phyloP scores from a whole-genome alignment of 352 stramenopile species.

The Phytopythium litorale region DNA sequence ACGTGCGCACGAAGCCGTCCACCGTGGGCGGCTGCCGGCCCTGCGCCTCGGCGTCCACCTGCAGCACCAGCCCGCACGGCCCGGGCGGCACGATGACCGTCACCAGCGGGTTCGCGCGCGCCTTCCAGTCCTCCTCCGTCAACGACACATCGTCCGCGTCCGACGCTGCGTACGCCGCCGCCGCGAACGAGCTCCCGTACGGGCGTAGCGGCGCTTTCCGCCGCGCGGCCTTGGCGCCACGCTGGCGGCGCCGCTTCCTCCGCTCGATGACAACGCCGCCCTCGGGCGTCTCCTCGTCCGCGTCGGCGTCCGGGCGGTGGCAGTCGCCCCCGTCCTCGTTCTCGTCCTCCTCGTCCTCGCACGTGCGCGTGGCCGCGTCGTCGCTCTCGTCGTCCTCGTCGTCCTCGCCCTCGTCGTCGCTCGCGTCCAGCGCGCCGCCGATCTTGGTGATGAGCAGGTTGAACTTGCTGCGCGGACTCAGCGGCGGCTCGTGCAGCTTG shows the following conservation, averaged over 20 bases:
- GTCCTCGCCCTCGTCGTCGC: background rate
- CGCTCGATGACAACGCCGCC: conserved; percentile 1
- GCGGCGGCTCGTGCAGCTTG: conserved; percentile 65
- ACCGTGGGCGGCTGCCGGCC: conserved; percentile 39
- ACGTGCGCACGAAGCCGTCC: conserved; percentile 69
- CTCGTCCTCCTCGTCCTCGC: conserved; percentile 9
- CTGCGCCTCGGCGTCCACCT: conserved; percentile 33
- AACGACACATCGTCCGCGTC: conserved; percentile 42
- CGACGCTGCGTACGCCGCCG: conserved; percentile 15
- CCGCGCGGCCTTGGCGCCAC: background rate
- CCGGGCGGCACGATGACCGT: conserved; percentile 74
- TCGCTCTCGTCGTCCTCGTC: background rate
- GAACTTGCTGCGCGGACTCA: conserved; percentile 72
- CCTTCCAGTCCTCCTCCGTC: conserved; percentile 69
- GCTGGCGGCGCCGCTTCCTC: background rate
- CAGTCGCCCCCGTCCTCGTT: background rate
- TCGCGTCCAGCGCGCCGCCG: conserved; percentile 3
- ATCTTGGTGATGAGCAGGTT: conserved; percentile 29
- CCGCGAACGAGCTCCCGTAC: conserved; percentile 13
- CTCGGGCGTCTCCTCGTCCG: conserved; percentile 13
- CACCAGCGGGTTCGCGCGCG: conserved; percentile 50
- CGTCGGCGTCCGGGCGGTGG: background rate
- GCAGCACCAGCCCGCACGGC: conserved; percentile 66
- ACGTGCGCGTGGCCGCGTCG: background rate
- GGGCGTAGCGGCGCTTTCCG: conserved; percentile 11